phyloP scores from a whole-genome alignment of 2,329 filamentous ascomycete species.

The Helotiales sp. region DNA sequence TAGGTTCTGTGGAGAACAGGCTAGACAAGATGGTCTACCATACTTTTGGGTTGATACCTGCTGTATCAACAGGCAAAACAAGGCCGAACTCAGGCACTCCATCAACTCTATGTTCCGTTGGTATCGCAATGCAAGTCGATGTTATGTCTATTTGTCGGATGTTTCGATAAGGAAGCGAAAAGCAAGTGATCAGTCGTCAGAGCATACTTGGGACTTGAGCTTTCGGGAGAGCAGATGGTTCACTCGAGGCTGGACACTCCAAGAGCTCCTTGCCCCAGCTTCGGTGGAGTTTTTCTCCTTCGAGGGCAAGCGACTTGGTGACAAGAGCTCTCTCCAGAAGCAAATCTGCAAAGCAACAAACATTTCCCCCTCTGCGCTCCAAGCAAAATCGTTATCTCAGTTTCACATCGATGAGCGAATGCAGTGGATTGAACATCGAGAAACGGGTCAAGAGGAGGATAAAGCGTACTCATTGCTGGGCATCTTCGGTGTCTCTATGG shows the following conservation, averaged over 20 bases:
- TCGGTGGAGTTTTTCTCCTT: conserved; percentile 3
- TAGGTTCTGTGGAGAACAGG: conserved; percentile 1
- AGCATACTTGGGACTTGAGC: conserved; percentile 8
- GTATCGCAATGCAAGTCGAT: too few species aligned
- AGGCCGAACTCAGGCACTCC: not conserved
- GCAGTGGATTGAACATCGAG: not conserved
- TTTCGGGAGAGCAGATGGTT: conserved; percentile 9
- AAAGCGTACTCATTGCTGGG: conserved; percentile 33
- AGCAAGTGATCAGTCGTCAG: conserved; percentile 2
- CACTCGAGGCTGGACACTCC: not conserved
- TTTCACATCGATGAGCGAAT: not conserved
- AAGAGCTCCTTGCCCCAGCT: not conserved
- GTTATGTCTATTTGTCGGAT: too few species aligned
- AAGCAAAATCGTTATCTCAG: not conserved
- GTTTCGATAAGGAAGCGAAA: conserved; percentile 8
- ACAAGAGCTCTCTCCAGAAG: not conserved
- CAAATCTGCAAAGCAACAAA: not conserved
- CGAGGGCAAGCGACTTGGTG: not conserved
- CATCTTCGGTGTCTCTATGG: conserved; percentile 38
- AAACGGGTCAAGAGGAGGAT: not conserved
- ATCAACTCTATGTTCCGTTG: conserved; percentile 21
- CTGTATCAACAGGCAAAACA: conserved; percentile 17
- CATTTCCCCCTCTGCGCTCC: not conserved
- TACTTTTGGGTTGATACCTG: conserved; percentile 15
- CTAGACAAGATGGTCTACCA: conserved; percentile 3